Base-by-base conservation (phyloP, 805 yeast species). In the Sugiyamaella valdiviana region DNA sequence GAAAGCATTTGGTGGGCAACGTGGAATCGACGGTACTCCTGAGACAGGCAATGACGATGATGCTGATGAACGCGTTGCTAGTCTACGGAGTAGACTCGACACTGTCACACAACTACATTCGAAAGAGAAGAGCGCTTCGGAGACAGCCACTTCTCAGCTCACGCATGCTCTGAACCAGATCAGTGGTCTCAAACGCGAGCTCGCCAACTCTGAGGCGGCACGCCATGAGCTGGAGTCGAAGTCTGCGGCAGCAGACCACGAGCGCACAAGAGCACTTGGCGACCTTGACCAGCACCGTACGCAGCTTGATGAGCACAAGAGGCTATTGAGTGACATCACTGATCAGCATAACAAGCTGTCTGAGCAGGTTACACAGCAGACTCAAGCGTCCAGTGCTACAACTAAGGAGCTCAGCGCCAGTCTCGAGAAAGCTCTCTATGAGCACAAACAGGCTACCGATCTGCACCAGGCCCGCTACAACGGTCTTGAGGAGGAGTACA, bases 401-500 rank as follows among this genome's bases (percentile, higher is more conserved):
- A 23, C 42, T 6, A 49, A 49, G 45, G 50, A 55, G 32, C 46
- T 56, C 36, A 42, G 46, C 26, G 48, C 59, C 22, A 16, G 32
- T 29, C 49, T 54, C 51, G 52, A 53, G 2, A 65, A 71, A 53
- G 72, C 81, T 39, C 32, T 26, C 3, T 66, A 64, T 2, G 59
- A 62, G 14, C 69, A 78, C 54, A 60, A 67, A 54, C 3, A 10
- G 32, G 32, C 32, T 6, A 26, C 32, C 3, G 37, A 61, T 46
- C 51, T 62, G 48, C 53, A 59, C 55, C 60, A 61, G 29, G 45
- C 56, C 0, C 68, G 67, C 49, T 59, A 69, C 41, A 49, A 50
- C 15, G 72, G 70, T 24, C 60, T 79, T 42, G 91, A 87, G 64
- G 76, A 70, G 5, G 82, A 83, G 59, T 87, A 85, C 67, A 77